These are phyloP conservation scores for Kitagawia praeruptora DNA, from an alignment of 129 eudicot species.

Conservation along the genomic window DNA sequence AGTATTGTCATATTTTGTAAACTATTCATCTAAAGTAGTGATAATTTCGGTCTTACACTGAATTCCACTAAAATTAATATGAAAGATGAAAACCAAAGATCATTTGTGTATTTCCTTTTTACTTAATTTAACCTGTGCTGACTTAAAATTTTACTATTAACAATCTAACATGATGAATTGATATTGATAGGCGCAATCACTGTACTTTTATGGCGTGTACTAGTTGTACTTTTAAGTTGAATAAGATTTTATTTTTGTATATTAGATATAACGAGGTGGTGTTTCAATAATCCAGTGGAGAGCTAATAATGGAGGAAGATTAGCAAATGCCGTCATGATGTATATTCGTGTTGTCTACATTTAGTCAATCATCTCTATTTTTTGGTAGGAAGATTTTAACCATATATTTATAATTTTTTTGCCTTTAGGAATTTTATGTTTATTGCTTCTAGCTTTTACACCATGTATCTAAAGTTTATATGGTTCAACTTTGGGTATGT, in stretches of 20 bases:
- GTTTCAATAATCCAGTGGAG: not conserved
- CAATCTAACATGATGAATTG: not conserved
- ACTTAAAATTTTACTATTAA: not conserved
- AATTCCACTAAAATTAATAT: not conserved
- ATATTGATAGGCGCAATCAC: not conserved
- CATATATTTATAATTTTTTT: not conserved
- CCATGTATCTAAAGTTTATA: not conserved
- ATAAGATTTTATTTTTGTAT: not conserved
- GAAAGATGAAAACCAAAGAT: not conserved
- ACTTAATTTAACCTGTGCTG: not conserved
- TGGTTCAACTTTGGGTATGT: not conserved
- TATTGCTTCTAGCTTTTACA: too few relatives aligned
- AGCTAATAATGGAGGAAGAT: not conserved
- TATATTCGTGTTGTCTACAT: not conserved
- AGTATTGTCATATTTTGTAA: not conserved
- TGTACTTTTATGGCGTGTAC: not conserved
- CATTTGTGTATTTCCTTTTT: not conserved
- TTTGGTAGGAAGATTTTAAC: not conserved
- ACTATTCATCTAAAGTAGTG: not conserved
- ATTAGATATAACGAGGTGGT: not conserved
- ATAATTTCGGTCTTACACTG: not conserved
- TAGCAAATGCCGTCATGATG: not conserved
- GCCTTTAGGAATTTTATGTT: not conserved
- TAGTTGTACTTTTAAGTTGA: not conserved
- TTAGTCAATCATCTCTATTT: not conserved